These are phyloP conservation scores for Eucalyptus tenuipes DNA, from an alignment of 345 rosid species.

Conservation along the genomic window DNA sequence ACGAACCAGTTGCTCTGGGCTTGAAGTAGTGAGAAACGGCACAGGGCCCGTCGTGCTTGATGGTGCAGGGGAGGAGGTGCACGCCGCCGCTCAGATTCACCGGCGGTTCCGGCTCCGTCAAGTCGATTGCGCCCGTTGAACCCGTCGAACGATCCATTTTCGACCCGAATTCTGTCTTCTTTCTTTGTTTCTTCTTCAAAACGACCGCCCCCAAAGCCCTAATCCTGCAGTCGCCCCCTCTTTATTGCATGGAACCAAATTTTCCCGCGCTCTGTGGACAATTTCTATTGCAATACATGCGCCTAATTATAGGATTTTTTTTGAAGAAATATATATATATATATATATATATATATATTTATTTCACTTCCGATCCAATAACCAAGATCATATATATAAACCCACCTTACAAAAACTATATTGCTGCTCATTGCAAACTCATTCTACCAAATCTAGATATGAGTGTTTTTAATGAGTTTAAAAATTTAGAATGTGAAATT, in stretches of 20 bases:
- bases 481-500: not conserved
- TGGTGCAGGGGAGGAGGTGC: constrained; percentile 81
- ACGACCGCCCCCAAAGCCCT: not conserved
- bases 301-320: not conserved
- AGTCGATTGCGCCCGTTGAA: constrained; percentile 23
- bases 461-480: not conserved
- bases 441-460: not conserved
- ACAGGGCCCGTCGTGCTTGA: constrained; percentile 61
- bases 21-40: constrained; percentile 71
- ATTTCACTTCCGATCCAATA: not conserved
- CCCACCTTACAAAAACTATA: not conserved
- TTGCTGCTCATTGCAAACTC: not conserved
- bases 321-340: not conserved
- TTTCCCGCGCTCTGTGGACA: not conserved
- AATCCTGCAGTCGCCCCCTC: not conserved
- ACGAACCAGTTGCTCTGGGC: constrained; percentile 50
- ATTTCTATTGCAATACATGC: not conserved
- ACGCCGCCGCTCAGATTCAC: constrained; percentile 36
- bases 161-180: not conserved
- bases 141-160: not conserved
- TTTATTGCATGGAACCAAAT: too few relatives aligned
- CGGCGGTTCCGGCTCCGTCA: constrained; percentile 1
- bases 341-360: too few relatives aligned
- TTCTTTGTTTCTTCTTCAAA: not conserved
- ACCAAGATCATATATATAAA: too few relatives aligned